A percentile compares a stretch with the other conserved stretches of the same genome.
Conservation (phyloP, 805 yeast species). For the Candida oleophila region DNA sequence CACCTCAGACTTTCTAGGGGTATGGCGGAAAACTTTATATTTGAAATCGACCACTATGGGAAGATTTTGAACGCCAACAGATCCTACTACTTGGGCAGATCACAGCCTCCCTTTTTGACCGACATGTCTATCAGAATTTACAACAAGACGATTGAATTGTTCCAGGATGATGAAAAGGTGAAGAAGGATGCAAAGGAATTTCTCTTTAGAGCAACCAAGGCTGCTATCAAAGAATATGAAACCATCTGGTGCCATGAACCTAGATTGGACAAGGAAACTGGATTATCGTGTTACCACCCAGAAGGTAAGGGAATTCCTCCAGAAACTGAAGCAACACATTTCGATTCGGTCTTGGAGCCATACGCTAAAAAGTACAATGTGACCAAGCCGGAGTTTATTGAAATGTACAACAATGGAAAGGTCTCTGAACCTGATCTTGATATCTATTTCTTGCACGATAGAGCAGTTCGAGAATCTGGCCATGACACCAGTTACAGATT, state of each 20-base stretch:
- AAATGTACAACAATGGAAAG: slow-evolving; percentile 61
- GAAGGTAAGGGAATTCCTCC: slow-evolving; percentile 94
- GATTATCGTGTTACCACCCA: slow-evolving; percentile 87
- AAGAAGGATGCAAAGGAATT: slow-evolving; percentile 51
- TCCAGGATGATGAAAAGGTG: slow-evolving; percentile 38
- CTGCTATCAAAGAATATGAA: slow-evolving; percentile 85
- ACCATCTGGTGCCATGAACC: slow-evolving; percentile 79
- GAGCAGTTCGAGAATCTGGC: slow-evolving; percentile 95
- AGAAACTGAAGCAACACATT: slow-evolving; percentile 91
- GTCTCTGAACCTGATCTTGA: slow-evolving; percentile 81
- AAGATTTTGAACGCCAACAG: slow-evolving; percentile 93
- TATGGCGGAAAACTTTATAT: slow-evolving; percentile 89
- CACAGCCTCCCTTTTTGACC: slow-evolving; percentile 96
- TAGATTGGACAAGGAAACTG: slow-evolving; percentile 68
- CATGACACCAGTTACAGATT: slow-evolving; percentile 92
- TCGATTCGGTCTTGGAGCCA: slow-evolving; percentile 66
- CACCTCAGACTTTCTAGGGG: slow-evolving; percentile 74
- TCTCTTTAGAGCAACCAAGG: slow-evolving; percentile 59
- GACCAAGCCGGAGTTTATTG: slow-evolving; percentile 61
- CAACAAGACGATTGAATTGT: slow-evolving; percentile 50
- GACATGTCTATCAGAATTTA: slow-evolving; percentile 82
- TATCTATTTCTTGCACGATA: slow-evolving; percentile 83
- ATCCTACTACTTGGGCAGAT: slow-evolving; percentile 83
- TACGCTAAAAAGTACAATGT: slow-evolving; percentile 60
- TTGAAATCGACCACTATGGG: slow-evolving; percentile 87